Conservation (phyloP, 148 eudicot genomes). For the Persicaria tinctoria region DNA sequence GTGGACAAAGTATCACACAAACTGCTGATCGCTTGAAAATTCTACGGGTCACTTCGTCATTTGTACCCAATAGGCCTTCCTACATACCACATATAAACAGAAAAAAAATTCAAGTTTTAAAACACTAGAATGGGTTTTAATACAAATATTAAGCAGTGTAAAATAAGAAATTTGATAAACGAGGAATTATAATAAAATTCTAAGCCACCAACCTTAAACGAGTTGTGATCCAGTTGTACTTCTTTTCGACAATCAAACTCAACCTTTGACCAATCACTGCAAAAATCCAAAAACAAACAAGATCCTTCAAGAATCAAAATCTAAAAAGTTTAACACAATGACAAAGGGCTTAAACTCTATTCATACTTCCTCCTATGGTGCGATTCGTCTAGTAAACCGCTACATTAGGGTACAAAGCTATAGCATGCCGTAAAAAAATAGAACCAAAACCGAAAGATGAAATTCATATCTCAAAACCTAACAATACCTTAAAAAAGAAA, state of each 20-base stretch:
- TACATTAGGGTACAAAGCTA: conserved; percentile 68
- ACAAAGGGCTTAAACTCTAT: neutral
- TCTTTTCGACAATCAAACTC: conserved; percentile 79
- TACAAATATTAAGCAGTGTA: too few species aligned
- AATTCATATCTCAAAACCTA: too few species aligned
- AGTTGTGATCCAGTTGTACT: conserved; percentile 55
- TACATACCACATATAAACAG: too few species aligned
- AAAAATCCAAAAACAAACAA: conserved; percentile 8
- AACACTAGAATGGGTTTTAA: too few species aligned
- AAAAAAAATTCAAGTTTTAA: too few species aligned
- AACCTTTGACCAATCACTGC: conserved; percentile 69
- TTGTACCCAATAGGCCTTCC: too few species aligned
- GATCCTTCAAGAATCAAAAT: neutral
- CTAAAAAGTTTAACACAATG: neutral
- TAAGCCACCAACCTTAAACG: conserved; percentile 53
- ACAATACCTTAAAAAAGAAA: neutral
- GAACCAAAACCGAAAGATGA: neutral
- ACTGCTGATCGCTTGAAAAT: too few species aligned
- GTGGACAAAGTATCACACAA: too few species aligned
- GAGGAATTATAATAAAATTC: too few species aligned
- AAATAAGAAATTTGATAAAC: too few species aligned
- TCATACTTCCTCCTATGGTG: conserved; percentile 59
- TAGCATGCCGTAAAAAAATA: conserved; percentile 38
- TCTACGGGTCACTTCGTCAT: too few species aligned
- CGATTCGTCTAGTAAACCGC: conserved; percentile 80